These are phyloP conservation scores for Odontarrhena argentea DNA, from an alignment of 345 rosid species.

Conservation along the genomic window DNA sequence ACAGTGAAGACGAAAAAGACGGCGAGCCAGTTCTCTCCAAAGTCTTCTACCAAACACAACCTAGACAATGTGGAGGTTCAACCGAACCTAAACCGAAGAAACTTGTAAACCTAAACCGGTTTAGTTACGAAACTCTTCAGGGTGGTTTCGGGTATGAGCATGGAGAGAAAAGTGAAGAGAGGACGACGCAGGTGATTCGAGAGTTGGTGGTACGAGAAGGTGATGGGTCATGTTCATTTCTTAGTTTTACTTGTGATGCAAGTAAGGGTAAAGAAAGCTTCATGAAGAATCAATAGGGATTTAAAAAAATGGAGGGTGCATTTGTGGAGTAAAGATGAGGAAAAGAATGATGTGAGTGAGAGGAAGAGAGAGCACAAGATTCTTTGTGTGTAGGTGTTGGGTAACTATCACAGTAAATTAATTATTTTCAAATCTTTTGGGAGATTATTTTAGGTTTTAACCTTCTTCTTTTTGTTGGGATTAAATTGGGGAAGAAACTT, in stretches of 20 bases:
- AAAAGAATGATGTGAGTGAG: slow-evolving; percentile 39
- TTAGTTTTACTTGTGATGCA: slow-evolving; percentile 61
- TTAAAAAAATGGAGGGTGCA: slow-evolving; percentile 21
- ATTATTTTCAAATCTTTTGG: slow-evolving; percentile 29
- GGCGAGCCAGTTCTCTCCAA: slow-evolving; percentile 83
- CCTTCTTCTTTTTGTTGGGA: not conserved
- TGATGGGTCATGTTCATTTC: slow-evolving; percentile 60
- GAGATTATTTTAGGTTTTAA: slow-evolving; percentile 34
- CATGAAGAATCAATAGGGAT: slow-evolving; percentile 40
- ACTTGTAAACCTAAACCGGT: slow-evolving; percentile 33
- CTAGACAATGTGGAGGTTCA: slow-evolving; percentile 61
- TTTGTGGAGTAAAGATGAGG: slow-evolving; percentile 41
- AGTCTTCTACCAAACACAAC: slow-evolving; percentile 95
- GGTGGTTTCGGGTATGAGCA: slow-evolving; percentile 32
- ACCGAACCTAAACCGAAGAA: slow-evolving; percentile 36
- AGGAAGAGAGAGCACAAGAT: slow-evolving; percentile 21
- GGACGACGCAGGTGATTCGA: slow-evolving; percentile 58
- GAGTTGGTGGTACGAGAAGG: slow-evolving; percentile 61
- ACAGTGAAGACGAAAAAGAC: slow-evolving; percentile 80
- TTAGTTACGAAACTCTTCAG: slow-evolving; percentile 27
- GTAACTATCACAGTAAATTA: slow-evolving; percentile 39
- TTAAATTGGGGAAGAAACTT: slow-evolving; percentile 27
- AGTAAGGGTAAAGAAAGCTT: slow-evolving; percentile 62
- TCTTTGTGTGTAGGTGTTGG: slow-evolving; percentile 45
- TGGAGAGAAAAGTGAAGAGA: slow-evolving; percentile 37